Base-by-base conservation (phyloP, 768 basidiomycete species). In the Lentinula lateritia region DNA sequence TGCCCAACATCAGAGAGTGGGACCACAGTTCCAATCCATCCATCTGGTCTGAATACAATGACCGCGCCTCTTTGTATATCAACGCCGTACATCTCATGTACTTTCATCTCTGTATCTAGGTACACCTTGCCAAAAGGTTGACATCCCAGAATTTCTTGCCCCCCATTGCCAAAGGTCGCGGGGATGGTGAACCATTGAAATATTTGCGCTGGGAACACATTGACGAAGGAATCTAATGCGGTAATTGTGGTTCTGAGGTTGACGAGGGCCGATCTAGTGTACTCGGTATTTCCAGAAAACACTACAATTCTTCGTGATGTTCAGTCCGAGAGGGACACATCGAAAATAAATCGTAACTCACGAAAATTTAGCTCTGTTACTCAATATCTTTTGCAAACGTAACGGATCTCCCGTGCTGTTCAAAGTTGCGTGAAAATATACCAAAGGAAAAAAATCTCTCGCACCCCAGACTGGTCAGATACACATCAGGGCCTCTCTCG, bases 401-500 rank as follows among this genome's bases (percentile, higher is more conserved):
- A 63, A 48, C 32, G 52, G 63, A 56, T 63, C 63, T 6, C 57
- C 62, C 0, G 62, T 60, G 38, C 62, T 63, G 42, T 9, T 16
- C 8, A 36, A 13, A n/a, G n/a, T 9, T 28, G 28, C 28, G 12
- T 56, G 20, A 46, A 20, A 12, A n/a, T 32, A 5, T 12, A 18
- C 16, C n/a, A 12, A 28, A 28, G 13, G 20, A 6, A 23, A 9
- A 9, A 13, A 38, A 43, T 18, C 12, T 9, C 15, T 36, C 60
- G 20, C 8, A 61, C 63, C 63, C 63, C 20, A 61, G 53, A 41
- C 23, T 63, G 9, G 63, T 55, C 6, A 63, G 60, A 45, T 61
- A 63, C 8, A 63, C 56, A 35, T 64, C 63, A 18, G 63, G 63
- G 13, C 61, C 63, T 32, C 63, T 54, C 50, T 64, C 61, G 9